These are phyloP conservation scores for Cyberlindnera xishuangbannaensis DNA, from an alignment of 805 yeast species.

Conservation along the genomic window DNA sequence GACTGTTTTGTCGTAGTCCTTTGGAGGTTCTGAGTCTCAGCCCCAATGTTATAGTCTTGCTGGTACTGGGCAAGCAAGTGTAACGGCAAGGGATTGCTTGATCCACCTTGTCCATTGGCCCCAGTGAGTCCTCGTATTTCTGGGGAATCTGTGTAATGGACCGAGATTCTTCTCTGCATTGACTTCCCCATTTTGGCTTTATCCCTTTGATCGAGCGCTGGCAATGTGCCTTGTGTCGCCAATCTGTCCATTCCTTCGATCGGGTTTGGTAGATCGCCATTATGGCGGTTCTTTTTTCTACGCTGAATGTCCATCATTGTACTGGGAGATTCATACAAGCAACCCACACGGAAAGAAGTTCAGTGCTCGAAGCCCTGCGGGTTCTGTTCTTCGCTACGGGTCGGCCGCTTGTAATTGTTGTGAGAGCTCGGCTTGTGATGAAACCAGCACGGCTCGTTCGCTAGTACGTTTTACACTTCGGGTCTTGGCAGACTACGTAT, in stretches of 20 bases:
- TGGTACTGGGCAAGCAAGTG: slow-evolving; percentile 18
- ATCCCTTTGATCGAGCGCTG: slow-evolving; percentile 30
- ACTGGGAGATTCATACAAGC: too few species aligned
- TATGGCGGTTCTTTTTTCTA: slow-evolving; percentile 5
- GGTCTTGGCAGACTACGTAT: too few species aligned
- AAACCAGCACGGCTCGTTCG: too few species aligned
- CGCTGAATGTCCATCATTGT: slow-evolving; percentile 4
- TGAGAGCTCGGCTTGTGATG: slow-evolving; percentile 1
- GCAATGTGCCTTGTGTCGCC: slow-evolving; percentile 18
- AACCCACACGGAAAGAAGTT: too few species aligned
- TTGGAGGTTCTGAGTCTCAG: not conserved
- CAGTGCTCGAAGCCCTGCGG: slow-evolving; percentile 1
- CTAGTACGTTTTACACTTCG: too few species aligned
- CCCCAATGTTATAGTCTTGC: not conserved
- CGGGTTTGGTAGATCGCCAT: slow-evolving; percentile 15
- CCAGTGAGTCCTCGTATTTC: slow-evolving; percentile 10
- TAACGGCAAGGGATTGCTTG: slow-evolving; percentile 27
- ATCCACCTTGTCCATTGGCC: slow-evolving; percentile 3
- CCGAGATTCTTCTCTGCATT: slow-evolving; percentile 40
- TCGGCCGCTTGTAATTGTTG: too few species aligned
- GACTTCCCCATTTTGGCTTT: slow-evolving; percentile 34
- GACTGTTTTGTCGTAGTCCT: too few species aligned
- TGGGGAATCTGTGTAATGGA: slow-evolving; percentile 27
- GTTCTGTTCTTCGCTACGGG: not conserved
- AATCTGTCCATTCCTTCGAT: slow-evolving; percentile 8